Evolutionary conservation across 2,329 filamentous ascomycete genomes (phyloP), one percentile per base, ranked within the genome.

Genomic region (Trichoderma sp.): DNA sequence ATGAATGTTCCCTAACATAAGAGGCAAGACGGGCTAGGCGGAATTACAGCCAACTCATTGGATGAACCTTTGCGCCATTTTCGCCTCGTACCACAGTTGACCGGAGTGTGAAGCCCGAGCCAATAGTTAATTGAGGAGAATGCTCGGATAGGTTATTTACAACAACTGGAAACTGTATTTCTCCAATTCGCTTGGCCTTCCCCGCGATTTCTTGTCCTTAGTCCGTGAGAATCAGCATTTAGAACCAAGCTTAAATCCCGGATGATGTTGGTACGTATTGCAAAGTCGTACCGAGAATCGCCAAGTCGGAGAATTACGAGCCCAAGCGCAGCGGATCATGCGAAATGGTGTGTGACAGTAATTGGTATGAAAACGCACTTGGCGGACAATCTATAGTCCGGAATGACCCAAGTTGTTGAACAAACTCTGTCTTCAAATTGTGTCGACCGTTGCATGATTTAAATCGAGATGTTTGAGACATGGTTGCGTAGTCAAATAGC

Each of bases 281-380:
- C 18, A 60, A 34, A 30, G 32, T 15, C 53, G 12, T 57, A 32
- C 21, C 14, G 21, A 24, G 15, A 28, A 39, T 34, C n/a, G 66
- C 66, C 66, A 69, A 69, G 66, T 32, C 66, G 66, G 66, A 61
- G 56, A 61, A 61, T 51, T 51, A 60, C 9, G 14, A 21, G 24
- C 36, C 26, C 47, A n/a, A 28, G 7, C 6, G 7, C 34, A 21
- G 26, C 36, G n/a, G 26, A 34, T n/a, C 36, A 39, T 24, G 47
- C 36, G 21, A 18, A 57, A 56, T 15, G 64, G 64, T 67, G 47
- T 39, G 64, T 21, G 64, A 24, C 47, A 18, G 14, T 39, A 36
- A 47, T 36, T 21, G 4, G 6, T 11, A n/a, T 18, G 8, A 26
- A 39, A 39, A 36, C 34, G 47, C 18, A 5, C 3, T 24, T 18